phyloP scores from a whole-genome alignment of 2,329 filamentous ascomycete genomes.

The Orbilia ellipsospora region DNA sequence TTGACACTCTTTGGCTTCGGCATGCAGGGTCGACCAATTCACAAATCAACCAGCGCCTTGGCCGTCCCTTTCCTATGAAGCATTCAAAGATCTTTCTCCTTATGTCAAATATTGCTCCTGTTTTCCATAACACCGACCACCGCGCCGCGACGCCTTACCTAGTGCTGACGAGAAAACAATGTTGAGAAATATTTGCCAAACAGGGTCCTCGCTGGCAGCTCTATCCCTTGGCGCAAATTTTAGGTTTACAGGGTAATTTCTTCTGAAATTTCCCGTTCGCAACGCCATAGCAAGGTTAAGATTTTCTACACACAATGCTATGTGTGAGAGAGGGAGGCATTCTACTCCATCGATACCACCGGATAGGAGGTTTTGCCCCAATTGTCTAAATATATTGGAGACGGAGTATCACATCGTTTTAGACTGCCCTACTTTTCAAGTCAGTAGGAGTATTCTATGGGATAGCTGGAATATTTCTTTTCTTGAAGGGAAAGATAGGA shows the following conservation, averaged over 20 bases:
- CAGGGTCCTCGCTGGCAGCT: constrained; percentile 13
- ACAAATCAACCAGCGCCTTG: neutral
- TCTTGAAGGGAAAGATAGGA: no score
- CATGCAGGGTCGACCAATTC: constrained; percentile 2
- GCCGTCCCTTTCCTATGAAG: neutral
- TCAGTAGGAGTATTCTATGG: no score
- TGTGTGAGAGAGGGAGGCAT: no score
- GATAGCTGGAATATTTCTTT: no score
- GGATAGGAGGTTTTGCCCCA: no score
- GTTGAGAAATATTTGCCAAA: constrained; percentile 13
- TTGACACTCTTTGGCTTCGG: neutral
- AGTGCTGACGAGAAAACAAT: constrained; percentile 15
- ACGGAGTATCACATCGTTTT: no score
- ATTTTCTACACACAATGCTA: no score
- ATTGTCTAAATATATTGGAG: no score
- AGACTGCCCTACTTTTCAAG: no score
- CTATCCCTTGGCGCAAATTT: constrained; percentile 5
- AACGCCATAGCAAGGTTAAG: constrained; percentile 22
- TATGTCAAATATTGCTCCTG: neutral
- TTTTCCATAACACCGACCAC: neutral
- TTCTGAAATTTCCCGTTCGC: constrained; percentile 30
- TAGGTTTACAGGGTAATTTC: constrained; percentile 30
- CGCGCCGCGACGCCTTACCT: constrained; percentile 6
- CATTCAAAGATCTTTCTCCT: no score
- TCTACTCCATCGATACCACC: no score